A percentile compares a stretch with the other conserved stretches of the same genome.
These are phyloP conservation scores for Cruciata laevipes DNA, from an alignment of 257 asterid species.

Conservation along the genomic window DNA sequence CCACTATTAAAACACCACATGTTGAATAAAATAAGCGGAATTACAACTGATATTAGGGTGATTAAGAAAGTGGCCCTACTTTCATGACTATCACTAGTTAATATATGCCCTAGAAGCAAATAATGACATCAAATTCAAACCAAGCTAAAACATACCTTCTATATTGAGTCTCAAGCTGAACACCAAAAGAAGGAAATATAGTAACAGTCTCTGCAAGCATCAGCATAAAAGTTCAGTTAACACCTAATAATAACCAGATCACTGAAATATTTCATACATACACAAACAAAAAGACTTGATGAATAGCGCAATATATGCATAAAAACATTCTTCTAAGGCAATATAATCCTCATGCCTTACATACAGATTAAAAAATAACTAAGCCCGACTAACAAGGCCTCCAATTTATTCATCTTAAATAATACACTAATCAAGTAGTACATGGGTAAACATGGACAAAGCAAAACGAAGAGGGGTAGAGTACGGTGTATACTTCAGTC, in stretches of 20 bases:
- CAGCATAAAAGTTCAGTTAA: slow-evolving; percentile 11
- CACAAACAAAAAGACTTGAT: neutral
- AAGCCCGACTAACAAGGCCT: neutral
- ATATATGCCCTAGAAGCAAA: neutral
- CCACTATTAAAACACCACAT: slow-evolving; percentile 45
- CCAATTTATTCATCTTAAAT: neutral
- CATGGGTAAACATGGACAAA: too few relatives aligned
- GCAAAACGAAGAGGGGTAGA: too few relatives aligned
- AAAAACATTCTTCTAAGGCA: neutral
- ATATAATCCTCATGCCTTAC: neutral
- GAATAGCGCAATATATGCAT: neutral
- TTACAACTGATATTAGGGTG: neutral
- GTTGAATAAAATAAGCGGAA: neutral
- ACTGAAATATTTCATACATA: neutral
- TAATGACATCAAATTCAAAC: slow-evolving; percentile 2
- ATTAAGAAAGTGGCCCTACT: neutral
- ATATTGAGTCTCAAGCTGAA: slow-evolving; percentile 83
- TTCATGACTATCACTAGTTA: neutral
- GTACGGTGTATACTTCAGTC: too few relatives aligned
- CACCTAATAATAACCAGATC: neutral
- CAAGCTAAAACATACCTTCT: slow-evolving; percentile 46
- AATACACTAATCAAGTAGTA: too few relatives aligned
- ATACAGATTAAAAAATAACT: too few relatives aligned
- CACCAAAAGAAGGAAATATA: slow-evolving; percentile 75
- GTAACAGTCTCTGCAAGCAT: slow-evolving; percentile 59